phyloP scores from a whole-genome alignment of 257 asterid genomes.

The Solanum pimpinellifolium region DNA sequence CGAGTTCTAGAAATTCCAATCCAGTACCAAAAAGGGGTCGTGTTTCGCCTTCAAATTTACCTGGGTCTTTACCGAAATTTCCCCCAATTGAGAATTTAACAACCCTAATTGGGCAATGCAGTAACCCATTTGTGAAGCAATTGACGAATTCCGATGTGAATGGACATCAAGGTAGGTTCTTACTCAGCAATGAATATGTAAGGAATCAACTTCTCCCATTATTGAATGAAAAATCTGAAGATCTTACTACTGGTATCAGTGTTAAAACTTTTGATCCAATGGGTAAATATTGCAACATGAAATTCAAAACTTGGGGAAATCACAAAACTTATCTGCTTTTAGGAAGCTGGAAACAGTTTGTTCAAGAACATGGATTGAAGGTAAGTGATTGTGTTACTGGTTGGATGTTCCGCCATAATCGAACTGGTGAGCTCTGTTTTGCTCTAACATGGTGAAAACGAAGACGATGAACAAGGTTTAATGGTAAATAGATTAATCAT shows the following conservation, averaged over 20 bases:
- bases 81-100: background rate
- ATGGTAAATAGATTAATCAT: background rate
- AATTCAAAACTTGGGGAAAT: background rate
- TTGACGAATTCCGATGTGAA: background rate
- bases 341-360: background rate
- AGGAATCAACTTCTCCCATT: background rate
- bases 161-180: background rate
- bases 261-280: background rate
- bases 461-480: background rate
- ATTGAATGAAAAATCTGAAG: background rate
- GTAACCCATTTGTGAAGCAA: conserved; percentile 3
- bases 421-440: background rate
- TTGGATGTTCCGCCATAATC: background rate
- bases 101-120: background rate
- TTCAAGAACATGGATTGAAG: background rate
- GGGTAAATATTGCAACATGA: background rate
- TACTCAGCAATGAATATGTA: background rate
- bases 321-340: background rate
- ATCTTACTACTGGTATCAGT: background rate
- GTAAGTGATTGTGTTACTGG: background rate
- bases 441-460: background rate
- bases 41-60: background rate
- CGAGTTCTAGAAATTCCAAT: background rate
- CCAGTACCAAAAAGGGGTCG: background rate
- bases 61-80: background rate